These are phyloP conservation scores for Calonectria pauciramosa DNA, from an alignment of 2,329 filamentous ascomycete species.

Conservation along the genomic window DNA sequence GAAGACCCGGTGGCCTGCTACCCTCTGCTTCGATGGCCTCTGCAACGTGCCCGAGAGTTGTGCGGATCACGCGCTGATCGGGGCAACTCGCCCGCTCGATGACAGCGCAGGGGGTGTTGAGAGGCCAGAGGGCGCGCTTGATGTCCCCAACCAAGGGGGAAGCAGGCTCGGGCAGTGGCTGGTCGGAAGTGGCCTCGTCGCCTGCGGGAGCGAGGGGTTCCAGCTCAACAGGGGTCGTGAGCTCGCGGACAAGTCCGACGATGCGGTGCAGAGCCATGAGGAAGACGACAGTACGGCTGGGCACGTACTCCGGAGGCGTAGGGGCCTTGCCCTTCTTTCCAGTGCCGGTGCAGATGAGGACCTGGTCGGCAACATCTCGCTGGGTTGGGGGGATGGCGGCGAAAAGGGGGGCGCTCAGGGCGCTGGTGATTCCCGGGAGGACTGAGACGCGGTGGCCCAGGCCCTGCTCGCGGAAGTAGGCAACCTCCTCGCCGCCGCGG, in stretches of 20 bases:
- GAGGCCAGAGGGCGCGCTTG: slow-evolving; percentile 73
- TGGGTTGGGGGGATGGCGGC: slow-evolving; percentile 91
- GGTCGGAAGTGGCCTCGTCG: slow-evolving; percentile 34
- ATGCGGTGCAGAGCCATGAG: slow-evolving; percentile 96
- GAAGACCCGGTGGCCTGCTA: slow-evolving; percentile 86
- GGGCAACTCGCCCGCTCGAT: slow-evolving; percentile 94
- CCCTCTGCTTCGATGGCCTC: slow-evolving; percentile 91
- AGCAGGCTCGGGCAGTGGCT: slow-evolving; percentile 23
- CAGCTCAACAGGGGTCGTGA: slow-evolving; percentile 65
- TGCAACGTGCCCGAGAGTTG: slow-evolving; percentile 83
- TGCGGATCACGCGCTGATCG: slow-evolving; percentile 92
- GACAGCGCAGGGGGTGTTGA: slow-evolving; percentile 88
- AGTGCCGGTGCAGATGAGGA: slow-evolving; percentile 96
- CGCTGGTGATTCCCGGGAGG: slow-evolving; percentile 91
- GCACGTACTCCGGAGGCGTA: slow-evolving; percentile 82
- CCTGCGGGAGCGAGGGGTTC: slow-evolving; percentile 41
- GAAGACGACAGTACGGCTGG: slow-evolving; percentile 88
- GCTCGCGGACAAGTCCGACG: slow-evolving; percentile 76
- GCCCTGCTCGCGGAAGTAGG: slow-evolving; percentile 82
- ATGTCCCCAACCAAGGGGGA: slow-evolving; percentile 23
- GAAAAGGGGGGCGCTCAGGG: slow-evolving; percentile 88
- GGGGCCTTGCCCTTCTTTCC: slow-evolving; percentile 90
- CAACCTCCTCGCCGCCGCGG: slow-evolving; percentile 91
- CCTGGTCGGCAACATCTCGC: slow-evolving; percentile 89
- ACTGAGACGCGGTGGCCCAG: slow-evolving; percentile 76